Evolutionary conservation across 495 filamentous ascomycete genomes (phyloP).

Genomic region (Pseudoneurospora amorphoporcata): DNA sequence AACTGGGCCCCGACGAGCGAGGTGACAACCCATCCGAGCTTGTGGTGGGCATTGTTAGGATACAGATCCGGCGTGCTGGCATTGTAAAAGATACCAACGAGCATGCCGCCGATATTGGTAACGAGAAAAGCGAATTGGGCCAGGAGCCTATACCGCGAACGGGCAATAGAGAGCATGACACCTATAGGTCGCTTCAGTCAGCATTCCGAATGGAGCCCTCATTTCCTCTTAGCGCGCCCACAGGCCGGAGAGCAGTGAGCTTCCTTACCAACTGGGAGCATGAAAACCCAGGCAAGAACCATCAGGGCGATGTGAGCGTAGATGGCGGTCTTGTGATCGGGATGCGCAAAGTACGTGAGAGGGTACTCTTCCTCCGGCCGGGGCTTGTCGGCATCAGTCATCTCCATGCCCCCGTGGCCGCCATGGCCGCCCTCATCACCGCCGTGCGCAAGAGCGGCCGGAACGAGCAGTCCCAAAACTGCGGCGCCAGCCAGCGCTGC

Average conservation of each 20-base stretch:
- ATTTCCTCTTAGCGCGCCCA: neutral
- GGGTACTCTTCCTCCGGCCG: slow-evolving; percentile 32
- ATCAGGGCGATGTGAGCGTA: slow-evolving; percentile 72
- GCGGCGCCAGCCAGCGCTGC: slow-evolving; percentile 13
- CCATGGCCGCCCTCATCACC: slow-evolving; percentile 13
- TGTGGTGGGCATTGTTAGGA: slow-evolving; percentile 77
- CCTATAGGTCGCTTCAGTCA: slow-evolving; percentile 38
- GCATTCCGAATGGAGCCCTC: neutral
- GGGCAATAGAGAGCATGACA: slow-evolving; percentile 75
- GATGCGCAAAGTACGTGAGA: slow-evolving; percentile 67
- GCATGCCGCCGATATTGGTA: slow-evolving; percentile 58
- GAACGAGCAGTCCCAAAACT: slow-evolving; percentile 25
- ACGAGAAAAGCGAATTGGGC: slow-evolving; percentile 68
- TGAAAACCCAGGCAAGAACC: slow-evolving; percentile 69
- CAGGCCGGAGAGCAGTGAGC: neutral
- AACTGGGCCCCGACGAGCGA: slow-evolving; percentile 61
- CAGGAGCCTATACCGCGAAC: slow-evolving; percentile 63
- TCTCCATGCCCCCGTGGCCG: slow-evolving; percentile 35
- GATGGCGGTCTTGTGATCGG: slow-evolving; percentile 56
- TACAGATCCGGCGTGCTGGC: slow-evolving; percentile 80
- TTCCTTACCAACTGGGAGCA: slow-evolving; percentile 68
- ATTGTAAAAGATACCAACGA: slow-evolving; percentile 71
- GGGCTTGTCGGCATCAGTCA: slow-evolving; percentile 28
- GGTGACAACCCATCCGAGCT: slow-evolving; percentile 78
- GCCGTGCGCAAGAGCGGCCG: slow-evolving; percentile 33